These are phyloP conservation scores for Paraconiothyrium sp. DNA, from an alignment of 2,329 filamentous ascomycete genomes.

Conservation along the genomic window DNA sequence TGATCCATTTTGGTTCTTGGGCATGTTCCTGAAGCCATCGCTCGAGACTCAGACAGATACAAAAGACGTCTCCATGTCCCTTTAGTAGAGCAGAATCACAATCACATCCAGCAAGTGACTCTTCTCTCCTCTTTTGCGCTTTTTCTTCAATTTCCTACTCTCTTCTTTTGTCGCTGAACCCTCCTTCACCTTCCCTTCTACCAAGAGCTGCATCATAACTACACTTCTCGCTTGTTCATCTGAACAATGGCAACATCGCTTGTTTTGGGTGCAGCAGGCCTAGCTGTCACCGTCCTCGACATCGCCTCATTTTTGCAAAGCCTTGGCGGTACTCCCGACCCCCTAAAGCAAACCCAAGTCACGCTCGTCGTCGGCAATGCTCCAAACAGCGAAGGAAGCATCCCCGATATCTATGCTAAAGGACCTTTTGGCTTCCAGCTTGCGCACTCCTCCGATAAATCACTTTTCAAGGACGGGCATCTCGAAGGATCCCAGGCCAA, in stretches of 20 bases:
- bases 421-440: not conserved
- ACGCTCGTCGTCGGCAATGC: slow-evolving; percentile 3
- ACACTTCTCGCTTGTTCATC: not conserved
- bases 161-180: too few relatives aligned
- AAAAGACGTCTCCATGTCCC: too few relatives aligned
- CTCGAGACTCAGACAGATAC: too few relatives aligned
- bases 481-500: not conserved
- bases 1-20: too few relatives aligned
- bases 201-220: too few relatives aligned
- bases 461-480: not conserved
- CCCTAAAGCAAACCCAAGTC: slow-evolving; percentile 4
- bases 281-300: slow-evolving; percentile 6
- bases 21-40: too few relatives aligned
- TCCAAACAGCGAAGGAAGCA: not conserved
- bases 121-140: too few relatives aligned
- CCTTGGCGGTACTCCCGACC: not conserved
- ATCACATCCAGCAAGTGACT: too few relatives aligned
- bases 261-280: not conserved
- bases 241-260: not conserved
- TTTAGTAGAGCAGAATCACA: too few relatives aligned
- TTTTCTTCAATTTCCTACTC: too few relatives aligned
- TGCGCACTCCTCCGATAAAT: slow-evolving; percentile 4
- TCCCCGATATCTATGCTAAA: not conserved
- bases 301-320: slow-evolving; percentile 5
- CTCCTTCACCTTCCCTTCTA: too few relatives aligned